Conservation (phyloP, 2,329 filamentous ascomycete genomes). For the Monilinia laxa region DNA sequence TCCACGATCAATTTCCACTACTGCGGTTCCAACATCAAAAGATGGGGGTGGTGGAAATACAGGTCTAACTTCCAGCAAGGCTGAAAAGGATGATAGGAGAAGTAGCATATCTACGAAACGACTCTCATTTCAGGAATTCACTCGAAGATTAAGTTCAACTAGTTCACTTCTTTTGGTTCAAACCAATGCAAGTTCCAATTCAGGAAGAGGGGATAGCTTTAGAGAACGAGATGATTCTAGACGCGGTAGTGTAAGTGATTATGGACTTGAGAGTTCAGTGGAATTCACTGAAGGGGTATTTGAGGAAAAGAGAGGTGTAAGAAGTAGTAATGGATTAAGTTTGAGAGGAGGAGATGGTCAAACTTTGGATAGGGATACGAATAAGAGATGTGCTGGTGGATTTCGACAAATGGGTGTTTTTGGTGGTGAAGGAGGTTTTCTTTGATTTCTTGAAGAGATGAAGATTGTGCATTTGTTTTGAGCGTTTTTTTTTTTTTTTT, state of each 20-base stretch:
- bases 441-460: background rate
- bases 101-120: slow-evolving; percentile 57
- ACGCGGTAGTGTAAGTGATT: slow-evolving; percentile 29
- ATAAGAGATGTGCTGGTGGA: slow-evolving; percentile 1
- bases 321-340: slow-evolving; percentile 1
- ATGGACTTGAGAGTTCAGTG: background rate
- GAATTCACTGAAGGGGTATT: background rate
- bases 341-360: slow-evolving; percentile 1
- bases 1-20: slow-evolving; percentile 36
- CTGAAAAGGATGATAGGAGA: slow-evolving; percentile 46
- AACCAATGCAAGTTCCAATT: slow-evolving; percentile 48
- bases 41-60: slow-evolving; percentile 27
- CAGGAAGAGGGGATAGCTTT: slow-evolving; percentile 31
- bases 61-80: slow-evolving; percentile 26
- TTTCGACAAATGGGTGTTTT: slow-evolving; percentile 5
- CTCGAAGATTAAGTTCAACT: slow-evolving; percentile 58
- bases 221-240: slow-evolving; percentile 29
- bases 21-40: slow-evolving; percentile 28
- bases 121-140: slow-evolving; percentile 61
- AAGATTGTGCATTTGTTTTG: slow-evolving; percentile 6
- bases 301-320: background rate
- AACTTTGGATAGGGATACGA: background rate
- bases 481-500: slow-evolving; percentile 5
- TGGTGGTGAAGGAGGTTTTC: slow-evolving; percentile 13
- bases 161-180: slow-evolving; percentile 60